Conservation (phyloP, 768 basidiomycete species). For the Amanita muscaria region DNA sequence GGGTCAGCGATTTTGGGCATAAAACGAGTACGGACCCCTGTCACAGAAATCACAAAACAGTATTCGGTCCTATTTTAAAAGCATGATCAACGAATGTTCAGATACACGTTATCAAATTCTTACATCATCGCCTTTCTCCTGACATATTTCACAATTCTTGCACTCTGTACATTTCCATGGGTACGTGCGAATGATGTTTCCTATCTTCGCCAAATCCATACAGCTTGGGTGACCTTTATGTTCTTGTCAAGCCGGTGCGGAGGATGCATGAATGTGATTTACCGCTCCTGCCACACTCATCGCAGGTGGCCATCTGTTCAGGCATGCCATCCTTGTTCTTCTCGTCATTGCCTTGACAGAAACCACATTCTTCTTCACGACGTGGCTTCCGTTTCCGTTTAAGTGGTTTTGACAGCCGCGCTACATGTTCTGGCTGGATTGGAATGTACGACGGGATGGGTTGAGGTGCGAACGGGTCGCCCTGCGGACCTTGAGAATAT, state of each 20-base stretch:
- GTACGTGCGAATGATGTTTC: slow-evolving; percentile 58
- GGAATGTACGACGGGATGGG: slow-evolving; percentile 43
- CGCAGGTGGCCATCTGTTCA: slow-evolving; percentile 73
- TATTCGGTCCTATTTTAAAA: slow-evolving; percentile 52
- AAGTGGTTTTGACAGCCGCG: slow-evolving; percentile 34
- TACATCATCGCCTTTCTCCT: slow-evolving; percentile 83
- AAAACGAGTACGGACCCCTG: slow-evolving; percentile 44
- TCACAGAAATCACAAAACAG: slow-evolving; percentile 94
- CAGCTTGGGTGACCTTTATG: slow-evolving; percentile 78
- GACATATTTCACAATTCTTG: slow-evolving; percentile 86
- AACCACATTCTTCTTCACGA: slow-evolving; percentile 65
- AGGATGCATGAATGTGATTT: slow-evolving; percentile 11
- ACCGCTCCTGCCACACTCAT: slow-evolving; percentile 81
- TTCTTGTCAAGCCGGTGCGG: slow-evolving; percentile 8
- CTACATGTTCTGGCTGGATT: slow-evolving; percentile 34
- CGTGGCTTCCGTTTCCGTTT: slow-evolving; percentile 37
- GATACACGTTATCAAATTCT: slow-evolving; percentile 23
- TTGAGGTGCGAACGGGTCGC: slow-evolving; percentile 75
- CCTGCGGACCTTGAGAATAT: slow-evolving; percentile 70
- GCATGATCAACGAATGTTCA: slow-evolving; percentile 9
- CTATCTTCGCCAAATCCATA: slow-evolving; percentile 52
- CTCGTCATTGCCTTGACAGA: slow-evolving; percentile 61
- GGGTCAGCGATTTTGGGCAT: background rate
- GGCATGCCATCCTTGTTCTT: slow-evolving; percentile 47
- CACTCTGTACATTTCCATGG: slow-evolving; percentile 87